These are phyloP conservation scores for Geranomyces variabilis DNA, from an alignment of 192 early-diverging fungal species.

Conservation along the genomic window DNA sequence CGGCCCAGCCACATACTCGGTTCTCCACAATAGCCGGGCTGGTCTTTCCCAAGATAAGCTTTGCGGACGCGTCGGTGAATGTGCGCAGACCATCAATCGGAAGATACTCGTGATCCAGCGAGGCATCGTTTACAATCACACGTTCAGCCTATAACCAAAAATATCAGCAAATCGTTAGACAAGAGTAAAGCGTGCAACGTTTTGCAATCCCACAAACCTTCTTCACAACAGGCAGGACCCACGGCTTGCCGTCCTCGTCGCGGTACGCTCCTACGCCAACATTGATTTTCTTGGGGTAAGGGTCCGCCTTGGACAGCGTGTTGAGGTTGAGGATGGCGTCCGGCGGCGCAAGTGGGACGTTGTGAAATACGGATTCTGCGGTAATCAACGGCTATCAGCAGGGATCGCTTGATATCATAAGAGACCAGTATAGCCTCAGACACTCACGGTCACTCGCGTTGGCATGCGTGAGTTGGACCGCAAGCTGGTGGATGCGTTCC, in stretches of 20 bases:
- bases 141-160: constrained; percentile 65
- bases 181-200: background rate
- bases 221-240: constrained; percentile 89
- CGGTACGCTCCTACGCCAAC: constrained; percentile 96
- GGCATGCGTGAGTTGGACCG: background rate
- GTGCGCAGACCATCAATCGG: constrained; percentile 80
- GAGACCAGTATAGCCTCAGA: background rate
- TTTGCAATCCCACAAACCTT: no score
- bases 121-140: constrained; percentile 68
- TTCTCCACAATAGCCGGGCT: constrained; percentile 71
- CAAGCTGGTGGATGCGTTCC: constrained; percentile 10
- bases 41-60: constrained; percentile 80
- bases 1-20: constrained; percentile 64
- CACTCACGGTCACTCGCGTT: background rate
- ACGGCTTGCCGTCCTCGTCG: constrained; percentile 89
- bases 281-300: constrained; percentile 82
- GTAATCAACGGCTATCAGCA: background rate
- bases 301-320: constrained; percentile 80
- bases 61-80: constrained; percentile 79
- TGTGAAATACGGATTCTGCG: constrained; percentile 36
- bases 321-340: constrained; percentile 92
- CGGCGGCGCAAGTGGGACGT: constrained; percentile 66
- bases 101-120: constrained; percentile 91
- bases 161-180: background rate
- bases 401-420: background rate